Base-by-base conservation (phyloP, 148 eudicot genomes). In the Agrostemma githago region DNA sequence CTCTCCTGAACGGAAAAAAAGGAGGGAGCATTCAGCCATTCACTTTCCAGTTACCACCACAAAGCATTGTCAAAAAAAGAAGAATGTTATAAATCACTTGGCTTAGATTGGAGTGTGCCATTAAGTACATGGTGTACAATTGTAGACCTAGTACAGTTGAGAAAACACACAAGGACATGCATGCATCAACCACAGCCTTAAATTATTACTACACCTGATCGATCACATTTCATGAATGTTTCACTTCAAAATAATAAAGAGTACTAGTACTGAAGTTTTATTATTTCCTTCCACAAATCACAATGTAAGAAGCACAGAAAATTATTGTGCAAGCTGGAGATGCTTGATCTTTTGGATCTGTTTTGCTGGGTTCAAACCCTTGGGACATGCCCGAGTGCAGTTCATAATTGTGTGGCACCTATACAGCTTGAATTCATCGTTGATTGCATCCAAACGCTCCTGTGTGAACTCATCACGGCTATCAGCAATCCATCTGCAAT, bases 391-490 rank as follows among this genome's bases (percentile, higher is more conserved):
- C 74, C 90, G 89, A 39, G 99, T 85, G 82, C 99, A 95, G 76
- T 95, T 95, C 89, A 90, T 79, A 59, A 95, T 95, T 19, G 96
- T 92, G 74, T 95, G 99, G 85, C 99, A 95, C 41, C 99, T 91
- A 63, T 95, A 95, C 9, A 95, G 89, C 92, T 95, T 95, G 91
- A 88, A 95, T 71, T 95, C 97, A 41, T 95, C 97, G 56, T 84
- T 83, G 40, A 95, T 82, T 37, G 99, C 96, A 21, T 95, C 97
- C 21, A 95, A 85, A 8, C 99, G 90, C 79, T 95, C 99, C 73
- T 84, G 81, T 34, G 97, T 92, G 62, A 87, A 95, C 84, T 95
- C 99, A 83, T 95, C 99, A 77, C 99, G 99, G 74, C 99, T 95
- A 83, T 95, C 99, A 89, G 91, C 95, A 76, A 95, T 89, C 98